Percentiles rank a stretch among this genome's conserved stretches.
phyloP scores from a whole-genome alignment of 768 basidiomycete species.

The Hysterangium stoloniferum region DNA sequence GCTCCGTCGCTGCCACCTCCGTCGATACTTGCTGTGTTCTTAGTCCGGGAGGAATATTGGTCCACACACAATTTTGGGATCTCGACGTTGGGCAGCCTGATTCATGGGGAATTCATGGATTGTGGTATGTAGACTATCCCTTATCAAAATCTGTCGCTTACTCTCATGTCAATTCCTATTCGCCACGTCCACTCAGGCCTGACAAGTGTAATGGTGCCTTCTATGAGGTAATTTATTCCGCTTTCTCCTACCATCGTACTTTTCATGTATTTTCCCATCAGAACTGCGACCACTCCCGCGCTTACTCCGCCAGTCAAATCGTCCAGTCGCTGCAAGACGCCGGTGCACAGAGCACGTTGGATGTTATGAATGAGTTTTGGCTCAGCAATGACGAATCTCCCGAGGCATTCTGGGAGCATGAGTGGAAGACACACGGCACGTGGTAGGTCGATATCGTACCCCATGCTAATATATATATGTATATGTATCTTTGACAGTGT shows the following conservation, averaged over 20 bases:
- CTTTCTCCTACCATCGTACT: background rate
- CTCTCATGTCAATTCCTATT: background rate
- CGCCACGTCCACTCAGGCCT: slow-evolving; percentile 8
- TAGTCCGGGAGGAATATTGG: slow-evolving; percentile 11
- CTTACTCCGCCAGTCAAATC: slow-evolving; percentile 12
- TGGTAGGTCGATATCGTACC: background rate
- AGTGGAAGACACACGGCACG: slow-evolving; percentile 13
- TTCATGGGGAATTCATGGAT: slow-evolving; percentile 12
- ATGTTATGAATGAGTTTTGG: slow-evolving; percentile 10
- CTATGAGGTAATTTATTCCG: slow-evolving; percentile 1
- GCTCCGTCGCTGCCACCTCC: slow-evolving; percentile 5
- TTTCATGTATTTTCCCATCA: background rate
- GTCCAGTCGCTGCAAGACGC: background rate
- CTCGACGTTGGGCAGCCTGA: slow-evolving; percentile 3
- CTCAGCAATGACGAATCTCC: slow-evolving; percentile 9
- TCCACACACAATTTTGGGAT: slow-evolving; percentile 14
- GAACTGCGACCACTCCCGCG: slow-evolving; percentile 13
- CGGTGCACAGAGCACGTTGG: background rate
- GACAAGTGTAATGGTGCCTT: slow-evolving; percentile 11
- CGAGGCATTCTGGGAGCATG: slow-evolving; percentile 12
- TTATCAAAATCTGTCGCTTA: background rate
- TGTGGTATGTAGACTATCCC: background rate
- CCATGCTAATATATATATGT: background rate
- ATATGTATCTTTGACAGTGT: background rate
- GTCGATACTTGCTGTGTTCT: slow-evolving; percentile 12